phyloP scores from a whole-genome alignment of 768 basidiomycete genomes.

The Tylopilus sp. region DNA sequence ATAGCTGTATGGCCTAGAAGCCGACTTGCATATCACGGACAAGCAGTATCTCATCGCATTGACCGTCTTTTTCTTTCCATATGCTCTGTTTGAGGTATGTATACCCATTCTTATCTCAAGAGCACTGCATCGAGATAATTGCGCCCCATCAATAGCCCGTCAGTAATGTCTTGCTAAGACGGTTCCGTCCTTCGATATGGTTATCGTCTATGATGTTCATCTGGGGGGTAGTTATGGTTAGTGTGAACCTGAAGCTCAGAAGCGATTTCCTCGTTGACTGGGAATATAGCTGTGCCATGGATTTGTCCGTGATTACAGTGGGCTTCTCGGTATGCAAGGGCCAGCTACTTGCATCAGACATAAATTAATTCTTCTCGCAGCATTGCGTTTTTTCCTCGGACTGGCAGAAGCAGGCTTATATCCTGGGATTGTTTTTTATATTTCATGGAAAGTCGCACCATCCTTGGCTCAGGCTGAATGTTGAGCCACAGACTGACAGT shows the following conservation, averaged over 20 bases:
- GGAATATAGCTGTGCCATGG: constrained; percentile 56
- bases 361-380: constrained; percentile 29
- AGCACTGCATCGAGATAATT: not conserved
- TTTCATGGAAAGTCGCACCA: constrained; percentile 44
- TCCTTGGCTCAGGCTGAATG: too few species aligned
- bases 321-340: constrained; percentile 48
- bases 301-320: constrained; percentile 55
- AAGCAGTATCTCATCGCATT: constrained; percentile 65
- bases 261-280: not conserved
- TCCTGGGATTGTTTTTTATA: constrained; percentile 53
- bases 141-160: constrained; percentile 48
- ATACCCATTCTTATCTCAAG: not conserved
- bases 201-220: constrained; percentile 38
- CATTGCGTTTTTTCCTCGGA: constrained; percentile 58
- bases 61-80: constrained; percentile 76
- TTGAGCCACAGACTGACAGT: not conserved
- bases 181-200: constrained; percentile 66
- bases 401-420: constrained; percentile 51
- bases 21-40: constrained; percentile 56
- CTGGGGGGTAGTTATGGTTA: constrained; percentile 43
- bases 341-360: not conserved
- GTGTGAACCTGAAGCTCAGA: constrained; percentile 1
- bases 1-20: constrained; percentile 57
- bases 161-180: constrained; percentile 59
- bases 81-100: constrained; percentile 63